Conservation (phyloP, 2,329 filamentous ascomycete species). For the Paracoccidioides brasiliensis region DNA sequence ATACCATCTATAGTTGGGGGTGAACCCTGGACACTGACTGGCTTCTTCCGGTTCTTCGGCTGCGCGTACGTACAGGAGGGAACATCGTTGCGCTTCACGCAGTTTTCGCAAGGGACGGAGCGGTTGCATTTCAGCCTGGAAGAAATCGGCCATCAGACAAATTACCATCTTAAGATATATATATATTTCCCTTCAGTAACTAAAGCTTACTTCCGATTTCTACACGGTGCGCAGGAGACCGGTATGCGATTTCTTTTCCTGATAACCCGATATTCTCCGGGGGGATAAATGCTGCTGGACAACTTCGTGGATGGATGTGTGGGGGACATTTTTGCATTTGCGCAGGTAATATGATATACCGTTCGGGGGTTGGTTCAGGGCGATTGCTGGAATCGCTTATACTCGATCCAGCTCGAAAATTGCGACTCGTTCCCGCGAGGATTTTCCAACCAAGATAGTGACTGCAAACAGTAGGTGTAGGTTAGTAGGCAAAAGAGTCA, state of each 20-base stretch:
- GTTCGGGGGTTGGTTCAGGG: not conserved
- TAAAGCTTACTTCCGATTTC: conserved; percentile 66
- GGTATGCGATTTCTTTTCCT: conserved; percentile 86
- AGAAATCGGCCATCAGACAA: conserved; percentile 5
- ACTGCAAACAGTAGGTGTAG: not conserved
- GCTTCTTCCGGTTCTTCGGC: conserved; percentile 74
- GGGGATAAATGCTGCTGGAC: conserved; percentile 62
- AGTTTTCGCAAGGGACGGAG: conserved; percentile 83
- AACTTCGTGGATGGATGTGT: conserved; percentile 48
- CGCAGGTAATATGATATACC: not conserved
- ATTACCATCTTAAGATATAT: not conserved
- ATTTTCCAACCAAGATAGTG: not conserved
- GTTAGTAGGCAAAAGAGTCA: not conserved
- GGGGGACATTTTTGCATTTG: conserved; percentile 24
- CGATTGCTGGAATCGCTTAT: not conserved
- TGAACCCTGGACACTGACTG: conserved; percentile 37
- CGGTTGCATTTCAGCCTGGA: conserved; percentile 79
- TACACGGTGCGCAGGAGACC: conserved; percentile 79
- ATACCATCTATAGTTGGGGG: conserved; percentile 74
- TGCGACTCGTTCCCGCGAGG: not conserved
- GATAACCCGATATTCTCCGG: conserved; percentile 77
- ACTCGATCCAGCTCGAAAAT: not conserved
- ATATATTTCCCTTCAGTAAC: not conserved
- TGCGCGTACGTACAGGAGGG: conserved; percentile 73
- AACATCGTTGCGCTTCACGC: conserved; percentile 72